Base-by-base conservation (phyloP, 2,329 filamentous ascomycete genomes). In the Penicillium psychrosexuale region DNA sequence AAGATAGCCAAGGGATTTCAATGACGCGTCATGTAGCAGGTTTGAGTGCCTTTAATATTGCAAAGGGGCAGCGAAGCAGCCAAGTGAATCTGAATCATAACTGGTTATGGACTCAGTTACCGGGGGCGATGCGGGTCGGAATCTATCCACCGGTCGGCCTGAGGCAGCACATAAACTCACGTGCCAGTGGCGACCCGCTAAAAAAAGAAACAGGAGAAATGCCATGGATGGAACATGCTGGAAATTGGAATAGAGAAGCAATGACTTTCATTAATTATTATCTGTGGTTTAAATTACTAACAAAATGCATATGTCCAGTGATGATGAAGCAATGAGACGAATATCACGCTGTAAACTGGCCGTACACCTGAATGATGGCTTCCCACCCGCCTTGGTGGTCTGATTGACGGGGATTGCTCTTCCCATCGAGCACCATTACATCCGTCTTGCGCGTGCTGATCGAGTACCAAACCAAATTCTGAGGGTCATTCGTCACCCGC, bases 351-450 rank as follows among this genome's bases (percentile, higher is more conserved):
- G 56, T 53, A 51, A 65, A 67, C 36, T 66, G 48, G 2, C 53
- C 48, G 48, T 69, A 69, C 4, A 61, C 66, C 43, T 69, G 68
- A 17, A 70, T 66, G 9, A 71, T 56, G 8, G 40, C 67, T 8
- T 64, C 66, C 69, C 69, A 72, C 31, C 69, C 68, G 40, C 69
- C 69, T 24, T 65, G 61, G 46, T 72, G 61, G 39, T 66, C 55
- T 3, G 51, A 51, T 48, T 68, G 58, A 8, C 45, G 58, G 7
- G 68, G 66, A 46, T 70, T 66, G 6, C 28, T 60, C 45, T 59
- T 56, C 3, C 61, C 64, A 56, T 72, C 69, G 19, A 70, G 33
- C 1, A 72, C 58, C 60, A 72, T 69, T 3, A 66, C 63, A 22
- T 71, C 67, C 2, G 65, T 59, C 56, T 59, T 63, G 11, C 65